Conservation (phyloP, 495 filamentous ascomycete species). For the Penicillium bovifimosum region DNA sequence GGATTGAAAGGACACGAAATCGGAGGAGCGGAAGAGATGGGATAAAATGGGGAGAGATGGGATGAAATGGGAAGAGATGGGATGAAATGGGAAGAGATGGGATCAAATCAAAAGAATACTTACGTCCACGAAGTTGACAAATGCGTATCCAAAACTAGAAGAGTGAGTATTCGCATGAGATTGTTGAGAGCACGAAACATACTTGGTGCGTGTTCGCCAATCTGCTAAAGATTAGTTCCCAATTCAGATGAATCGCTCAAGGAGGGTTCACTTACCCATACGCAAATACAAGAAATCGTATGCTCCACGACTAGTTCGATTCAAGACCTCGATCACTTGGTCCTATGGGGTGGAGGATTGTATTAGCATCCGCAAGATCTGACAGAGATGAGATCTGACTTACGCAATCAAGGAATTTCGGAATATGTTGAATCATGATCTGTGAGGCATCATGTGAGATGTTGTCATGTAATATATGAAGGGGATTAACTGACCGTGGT, state of each 20-base stretch:
- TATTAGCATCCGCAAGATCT: not conserved
- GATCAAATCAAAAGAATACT: conserved; percentile 25
- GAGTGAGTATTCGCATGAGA: not conserved
- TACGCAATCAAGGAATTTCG: conserved; percentile 80
- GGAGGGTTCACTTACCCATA: conserved; percentile 52
- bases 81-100: no score
- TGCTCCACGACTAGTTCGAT: conserved; percentile 68
- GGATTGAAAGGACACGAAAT: no score
- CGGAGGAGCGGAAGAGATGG: not conserved
- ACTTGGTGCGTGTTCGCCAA: conserved; percentile 66
- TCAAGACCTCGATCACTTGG: conserved; percentile 71
- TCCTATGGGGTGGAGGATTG: conserved; percentile 24
- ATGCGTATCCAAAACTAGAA: conserved; percentile 89
- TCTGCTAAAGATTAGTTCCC: conserved; percentile 5
- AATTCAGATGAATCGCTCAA: not conserved
- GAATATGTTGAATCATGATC: conserved; percentile 97
- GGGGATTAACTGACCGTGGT: conserved; percentile 58
- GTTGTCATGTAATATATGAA: conserved; percentile 6
- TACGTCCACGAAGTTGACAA: conserved; percentile 89
- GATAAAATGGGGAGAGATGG: no score
- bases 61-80: no score
- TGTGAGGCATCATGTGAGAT: conserved; percentile 31
- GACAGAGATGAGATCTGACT: not conserved
- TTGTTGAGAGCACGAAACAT: conserved; percentile 5
- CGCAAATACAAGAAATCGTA: conserved; percentile 96